These are phyloP conservation scores for Ophiostoma sp. DNA, from an alignment of 2,329 filamentous ascomycete species.

Conservation along the genomic window DNA sequence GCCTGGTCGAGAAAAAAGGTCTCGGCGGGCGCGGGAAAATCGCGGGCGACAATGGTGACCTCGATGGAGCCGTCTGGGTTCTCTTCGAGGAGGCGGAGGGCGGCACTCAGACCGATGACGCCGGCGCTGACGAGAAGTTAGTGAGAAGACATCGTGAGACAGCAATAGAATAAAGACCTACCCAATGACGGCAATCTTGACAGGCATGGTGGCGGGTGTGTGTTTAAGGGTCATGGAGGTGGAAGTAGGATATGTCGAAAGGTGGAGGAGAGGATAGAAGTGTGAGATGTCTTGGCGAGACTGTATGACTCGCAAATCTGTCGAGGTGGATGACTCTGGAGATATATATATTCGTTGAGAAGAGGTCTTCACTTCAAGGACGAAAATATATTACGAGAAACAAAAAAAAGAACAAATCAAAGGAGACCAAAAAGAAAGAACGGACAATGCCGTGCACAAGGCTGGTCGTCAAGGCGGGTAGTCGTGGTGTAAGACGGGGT, in stretches of 20 bases:
- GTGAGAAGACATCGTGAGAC: not conserved
- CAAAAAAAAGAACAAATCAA: not conserved
- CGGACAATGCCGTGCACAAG: not conserved
- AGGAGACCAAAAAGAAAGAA: not conserved
- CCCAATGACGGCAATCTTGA: conserved; percentile 27
- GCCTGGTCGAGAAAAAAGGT: conserved; percentile 40
- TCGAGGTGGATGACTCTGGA: not conserved
- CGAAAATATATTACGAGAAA: not conserved
- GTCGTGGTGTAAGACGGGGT: not conserved
- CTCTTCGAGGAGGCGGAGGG: conserved; percentile 46
- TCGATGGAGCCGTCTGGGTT: conserved; percentile 35
- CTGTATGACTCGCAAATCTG: not conserved
- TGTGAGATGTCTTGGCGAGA: not conserved
- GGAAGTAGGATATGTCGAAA: not conserved
- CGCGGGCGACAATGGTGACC: conserved; percentile 48
- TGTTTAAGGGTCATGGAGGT: not conserved
- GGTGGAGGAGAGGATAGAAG: not conserved
- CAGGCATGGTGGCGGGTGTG: conserved; percentile 18
- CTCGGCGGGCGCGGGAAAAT: conserved; percentile 51
- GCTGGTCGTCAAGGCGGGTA: not conserved
- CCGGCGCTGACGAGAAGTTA: conserved; percentile 46
- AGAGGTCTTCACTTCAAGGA: not conserved
- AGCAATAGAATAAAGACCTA: not conserved
- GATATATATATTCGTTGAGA: conserved; percentile 1
- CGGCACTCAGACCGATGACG: conserved; percentile 53